Base-by-base conservation (phyloP, 108 stramenopile genomes). In the Skeletonema costatum region DNA sequence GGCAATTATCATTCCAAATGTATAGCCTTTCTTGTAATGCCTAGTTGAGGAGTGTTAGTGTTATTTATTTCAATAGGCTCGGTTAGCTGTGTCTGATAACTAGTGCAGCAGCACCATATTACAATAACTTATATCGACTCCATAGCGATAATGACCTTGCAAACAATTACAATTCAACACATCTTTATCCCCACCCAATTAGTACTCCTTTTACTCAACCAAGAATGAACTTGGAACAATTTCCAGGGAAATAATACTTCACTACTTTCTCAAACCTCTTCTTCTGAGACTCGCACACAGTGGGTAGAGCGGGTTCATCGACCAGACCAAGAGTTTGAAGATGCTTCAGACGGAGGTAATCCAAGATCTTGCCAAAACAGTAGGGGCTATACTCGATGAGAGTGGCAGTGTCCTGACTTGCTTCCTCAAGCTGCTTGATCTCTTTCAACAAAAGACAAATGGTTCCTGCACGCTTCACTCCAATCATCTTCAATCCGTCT, bases 201-300 rank as follows among this genome's bases (percentile, higher is more conserved):
- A 36, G 6, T 36, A 6, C 8, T 36, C 6, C 36, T 36, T 25
- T 8, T 8, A 36, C 36, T 51, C 50, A 51, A 21, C 62, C 39
- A 16, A 73, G 31, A 17, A 73, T 39, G 16, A 64, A 31, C 9
- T 63, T 64, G 4, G 73, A 48, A 19, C 63, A 44, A 3, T 64
- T 25, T 3, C 73, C 73, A 33, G 73, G 61, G 38, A 73, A 73
- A 42, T 64, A 73, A 36, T 73, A 58, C 42, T 64, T 73, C 38
- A 73, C 73, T 25, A 73, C 73, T 7, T 64, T 73, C 53, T 73
- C 73, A 48, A 73, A 73, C 73, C 73, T 64, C 8, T 21, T 36
- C 63, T 73, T 64, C 63, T 73, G 53, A 3, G 62, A n/a, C 11
- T 53, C 39, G 13, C 44, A 38, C 19, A 73, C 73, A 14, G 12